Evolutionary conservation across 768 basidiomycete species (phyloP).

Genomic region (Naganishia kalamii): DNA sequence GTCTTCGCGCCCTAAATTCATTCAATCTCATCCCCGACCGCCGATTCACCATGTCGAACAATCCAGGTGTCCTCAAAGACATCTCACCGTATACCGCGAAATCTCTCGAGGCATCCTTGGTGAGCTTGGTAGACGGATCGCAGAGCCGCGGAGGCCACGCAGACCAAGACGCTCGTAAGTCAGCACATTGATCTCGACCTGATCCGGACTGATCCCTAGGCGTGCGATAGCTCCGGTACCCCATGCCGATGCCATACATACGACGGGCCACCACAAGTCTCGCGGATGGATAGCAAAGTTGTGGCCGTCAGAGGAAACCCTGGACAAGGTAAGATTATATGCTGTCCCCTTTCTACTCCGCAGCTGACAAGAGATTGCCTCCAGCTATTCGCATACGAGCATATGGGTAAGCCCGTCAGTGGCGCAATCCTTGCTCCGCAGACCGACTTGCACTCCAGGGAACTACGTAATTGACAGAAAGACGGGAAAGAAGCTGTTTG

Average conservation of each 20-base stretch:
- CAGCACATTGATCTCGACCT: not conserved
- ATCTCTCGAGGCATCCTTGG: constrained; percentile 35
- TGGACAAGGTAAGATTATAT: not conserved
- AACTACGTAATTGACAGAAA: constrained; percentile 46
- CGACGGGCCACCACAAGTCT: not conserved
- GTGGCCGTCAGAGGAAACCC: constrained; percentile 4
- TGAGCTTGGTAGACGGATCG: constrained; percentile 33
- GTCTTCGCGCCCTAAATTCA: not conserved
- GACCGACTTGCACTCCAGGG: constrained; percentile 25
- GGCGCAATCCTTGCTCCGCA: not conserved
- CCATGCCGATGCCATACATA: constrained; percentile 15
- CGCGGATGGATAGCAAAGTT: not conserved
- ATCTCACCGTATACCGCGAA: constrained; percentile 33
- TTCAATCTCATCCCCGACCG: not conserved
- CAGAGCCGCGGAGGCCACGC: not conserved
- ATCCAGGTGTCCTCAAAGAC: constrained; percentile 24
- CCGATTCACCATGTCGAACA: constrained; percentile 20
- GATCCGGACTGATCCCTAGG: not conserved
- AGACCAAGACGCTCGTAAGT: constrained; percentile 30
- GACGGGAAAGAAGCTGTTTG: constrained; percentile 56
- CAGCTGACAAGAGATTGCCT: not conserved
- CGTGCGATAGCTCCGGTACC: not conserved
- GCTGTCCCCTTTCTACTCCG: not conserved
- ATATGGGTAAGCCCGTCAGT: constrained; percentile 35
- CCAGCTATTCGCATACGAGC: constrained; percentile 45